These are phyloP conservation scores for Verticillium isaacii DNA, from an alignment of 2,329 filamentous ascomycete species.

Conservation along the genomic window DNA sequence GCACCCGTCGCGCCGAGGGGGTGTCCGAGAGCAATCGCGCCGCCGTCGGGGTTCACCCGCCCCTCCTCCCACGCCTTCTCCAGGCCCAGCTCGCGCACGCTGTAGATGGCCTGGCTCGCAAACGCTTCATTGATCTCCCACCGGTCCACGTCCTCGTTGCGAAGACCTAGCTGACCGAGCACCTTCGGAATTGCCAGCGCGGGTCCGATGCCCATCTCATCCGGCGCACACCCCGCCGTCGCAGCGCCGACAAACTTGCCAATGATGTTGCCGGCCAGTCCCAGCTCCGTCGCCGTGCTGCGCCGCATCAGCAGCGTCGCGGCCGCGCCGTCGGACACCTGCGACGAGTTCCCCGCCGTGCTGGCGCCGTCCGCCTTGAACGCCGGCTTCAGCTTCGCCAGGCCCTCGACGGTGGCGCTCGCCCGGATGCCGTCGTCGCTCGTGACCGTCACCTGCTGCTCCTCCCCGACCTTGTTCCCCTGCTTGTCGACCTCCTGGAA, in stretches of 20 bases:
- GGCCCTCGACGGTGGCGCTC: constrained; percentile 61
- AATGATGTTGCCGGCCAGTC: constrained; percentile 64
- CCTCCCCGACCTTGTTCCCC: constrained; percentile 49
- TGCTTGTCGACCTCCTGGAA: constrained; percentile 61
- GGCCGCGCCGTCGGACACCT: constrained; percentile 85
- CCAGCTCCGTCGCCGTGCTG: constrained; percentile 70
- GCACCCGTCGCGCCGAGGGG: constrained; percentile 86
- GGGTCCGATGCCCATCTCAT: constrained; percentile 93
- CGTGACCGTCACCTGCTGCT: constrained; percentile 61
- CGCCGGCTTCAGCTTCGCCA: constrained; percentile 78
- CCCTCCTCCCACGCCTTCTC: constrained; percentile 56
- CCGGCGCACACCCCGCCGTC: constrained; percentile 73
- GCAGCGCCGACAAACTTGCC: constrained; percentile 77
- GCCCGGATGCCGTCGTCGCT: constrained; percentile 81
- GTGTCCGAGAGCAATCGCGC: constrained; percentile 91
- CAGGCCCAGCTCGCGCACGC: constrained; percentile 64
- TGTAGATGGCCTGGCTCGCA: constrained; percentile 64
- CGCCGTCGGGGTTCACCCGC: constrained; percentile 85
- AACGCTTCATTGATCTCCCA: constrained; percentile 95
- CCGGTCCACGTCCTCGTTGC: constrained; percentile 65
- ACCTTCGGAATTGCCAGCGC: constrained; percentile 82
- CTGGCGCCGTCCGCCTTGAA: constrained; percentile 71
- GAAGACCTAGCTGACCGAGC: constrained; percentile 62
- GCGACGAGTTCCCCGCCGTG: constrained; percentile 82
- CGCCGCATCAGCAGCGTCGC: constrained; percentile 80